Conservation (phyloP, 257 asterid species). For the Primulina tabacum region DNA sequence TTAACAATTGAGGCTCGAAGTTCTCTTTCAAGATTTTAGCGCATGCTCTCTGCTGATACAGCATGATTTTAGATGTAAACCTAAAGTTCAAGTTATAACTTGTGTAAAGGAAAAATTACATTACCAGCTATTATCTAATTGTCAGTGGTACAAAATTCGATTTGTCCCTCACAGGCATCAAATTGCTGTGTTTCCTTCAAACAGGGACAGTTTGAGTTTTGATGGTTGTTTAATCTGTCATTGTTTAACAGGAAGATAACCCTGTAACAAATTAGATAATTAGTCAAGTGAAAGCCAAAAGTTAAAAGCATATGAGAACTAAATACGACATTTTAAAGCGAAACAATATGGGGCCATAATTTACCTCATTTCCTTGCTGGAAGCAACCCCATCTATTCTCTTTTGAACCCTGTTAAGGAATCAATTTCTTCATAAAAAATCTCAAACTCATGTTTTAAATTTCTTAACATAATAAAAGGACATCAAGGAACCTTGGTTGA, state of each 20-base stretch:
- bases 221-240: slow-evolving; percentile 35
- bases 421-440: slow-evolving; percentile 36
- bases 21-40: slow-evolving; percentile 10
- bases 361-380: slow-evolving; percentile 65
- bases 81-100: background rate
- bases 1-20: slow-evolving; percentile 20
- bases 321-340: background rate
- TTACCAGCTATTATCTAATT: slow-evolving; percentile 28
- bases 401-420: slow-evolving; percentile 78
- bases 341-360: background rate
- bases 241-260: background rate
- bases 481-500: slow-evolving; percentile 50
- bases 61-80: background rate
- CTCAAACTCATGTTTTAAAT: slow-evolving; percentile 5
- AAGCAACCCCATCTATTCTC: slow-evolving; percentile 74
- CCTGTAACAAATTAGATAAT: background rate
- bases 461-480: slow-evolving; percentile 5
- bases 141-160: slow-evolving; percentile 23
- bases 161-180: slow-evolving; percentile 18
- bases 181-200: slow-evolving; percentile 32
- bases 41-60: slow-evolving; percentile 34
- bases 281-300: slow-evolving; percentile 2
- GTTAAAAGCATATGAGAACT: background rate
- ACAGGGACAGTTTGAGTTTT: slow-evolving; percentile 28
- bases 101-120: background rate